phyloP scores from a whole-genome alignment of 179 eudicot genomes.

The Corrigiola litoralis region DNA sequence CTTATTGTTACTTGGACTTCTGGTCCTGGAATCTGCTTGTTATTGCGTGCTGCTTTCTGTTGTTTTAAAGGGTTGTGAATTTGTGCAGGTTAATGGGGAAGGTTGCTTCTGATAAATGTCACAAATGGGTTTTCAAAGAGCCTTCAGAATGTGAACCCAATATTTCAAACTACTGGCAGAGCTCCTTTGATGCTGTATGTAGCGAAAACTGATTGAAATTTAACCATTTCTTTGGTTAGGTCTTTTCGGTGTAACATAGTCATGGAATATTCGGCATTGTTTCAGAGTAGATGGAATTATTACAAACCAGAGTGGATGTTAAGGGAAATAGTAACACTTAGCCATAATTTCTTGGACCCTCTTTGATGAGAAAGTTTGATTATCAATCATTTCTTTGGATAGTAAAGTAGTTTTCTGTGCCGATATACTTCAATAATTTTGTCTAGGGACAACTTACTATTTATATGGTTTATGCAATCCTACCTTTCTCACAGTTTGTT shows the following conservation, averaged over 20 bases:
- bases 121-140: slow-evolving; percentile 99
- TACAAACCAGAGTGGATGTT: neutral
- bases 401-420: slow-evolving; percentile 19
- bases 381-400: slow-evolving; percentile 24
- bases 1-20: too few relatives aligned
- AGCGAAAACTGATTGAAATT: neutral
- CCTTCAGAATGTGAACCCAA: slow-evolving; percentile 94
- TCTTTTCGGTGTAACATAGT: neutral
- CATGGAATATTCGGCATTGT: neutral
- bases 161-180: slow-evolving; percentile 94
- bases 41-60: neutral
- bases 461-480: slow-evolving; percentile 21
- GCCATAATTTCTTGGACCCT: slow-evolving; percentile 14
- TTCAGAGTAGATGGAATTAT: slow-evolving; percentile 7
- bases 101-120: slow-evolving; percentile 99
- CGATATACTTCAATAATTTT: slow-evolving; percentile 28
- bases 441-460: slow-evolving; percentile 15
- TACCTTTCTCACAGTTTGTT: slow-evolving; percentile 4
- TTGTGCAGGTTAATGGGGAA: slow-evolving; percentile 92
- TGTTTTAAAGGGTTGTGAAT: slow-evolving; percentile 7
- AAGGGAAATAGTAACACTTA: neutral
- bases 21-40: too few relatives aligned
- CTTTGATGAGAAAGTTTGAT: slow-evolving; percentile 18
- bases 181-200: slow-evolving; percentile 99
- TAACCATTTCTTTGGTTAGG: neutral